Evolutionary conservation across 1,284 basidiomycete species (phyloP).

Genomic region (Crepidotus sp.): DNA sequence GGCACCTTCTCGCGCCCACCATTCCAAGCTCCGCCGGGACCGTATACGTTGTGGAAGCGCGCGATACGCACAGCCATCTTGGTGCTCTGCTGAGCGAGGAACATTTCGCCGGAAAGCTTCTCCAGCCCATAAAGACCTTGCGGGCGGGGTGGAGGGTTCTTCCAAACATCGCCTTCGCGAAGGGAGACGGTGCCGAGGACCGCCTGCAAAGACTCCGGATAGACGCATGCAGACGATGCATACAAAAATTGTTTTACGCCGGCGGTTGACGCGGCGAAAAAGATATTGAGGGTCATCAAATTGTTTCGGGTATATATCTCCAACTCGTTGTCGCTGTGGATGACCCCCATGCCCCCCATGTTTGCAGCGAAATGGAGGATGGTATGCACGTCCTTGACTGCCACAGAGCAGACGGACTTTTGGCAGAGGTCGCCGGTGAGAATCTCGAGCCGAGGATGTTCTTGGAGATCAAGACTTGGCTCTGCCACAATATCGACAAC

Average conservation of each 20-base stretch:
- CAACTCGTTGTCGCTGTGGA: slow-evolving; percentile 42
- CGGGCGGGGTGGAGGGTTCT: slow-evolving; percentile 29
- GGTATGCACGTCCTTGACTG: slow-evolving; percentile 31
- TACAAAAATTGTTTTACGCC: slow-evolving; percentile 40
- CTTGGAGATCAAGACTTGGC: neutral
- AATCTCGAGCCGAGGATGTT: slow-evolving; percentile 3
- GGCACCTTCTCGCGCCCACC: slow-evolving; percentile 52
- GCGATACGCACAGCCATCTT: slow-evolving; percentile 39
- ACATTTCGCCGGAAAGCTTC: slow-evolving; percentile 43
- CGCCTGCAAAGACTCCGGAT: slow-evolving; percentile 38
- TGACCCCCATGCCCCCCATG: slow-evolving; percentile 57
- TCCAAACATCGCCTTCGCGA: slow-evolving; percentile 37
- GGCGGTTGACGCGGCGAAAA: slow-evolving; percentile 31
- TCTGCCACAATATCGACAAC: slow-evolving; percentile 33
- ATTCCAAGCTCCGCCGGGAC: slow-evolving; percentile 43
- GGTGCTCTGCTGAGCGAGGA: slow-evolving; percentile 28
- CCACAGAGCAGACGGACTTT: slow-evolving; percentile 28
- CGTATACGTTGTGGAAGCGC: slow-evolving; percentile 53
- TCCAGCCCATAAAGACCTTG: slow-evolving; percentile 55
- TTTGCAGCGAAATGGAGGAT: slow-evolving; percentile 51
- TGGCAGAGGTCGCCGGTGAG: slow-evolving; percentile 42
- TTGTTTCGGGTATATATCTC: slow-evolving; percentile 43
- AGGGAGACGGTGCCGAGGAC: slow-evolving; percentile 28
- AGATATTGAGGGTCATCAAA: slow-evolving; percentile 39
- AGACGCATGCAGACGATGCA: slow-evolving; percentile 54